phyloP scores from a whole-genome alignment of 2,329 filamentous ascomycete species.

The Apiospora aurea region DNA sequence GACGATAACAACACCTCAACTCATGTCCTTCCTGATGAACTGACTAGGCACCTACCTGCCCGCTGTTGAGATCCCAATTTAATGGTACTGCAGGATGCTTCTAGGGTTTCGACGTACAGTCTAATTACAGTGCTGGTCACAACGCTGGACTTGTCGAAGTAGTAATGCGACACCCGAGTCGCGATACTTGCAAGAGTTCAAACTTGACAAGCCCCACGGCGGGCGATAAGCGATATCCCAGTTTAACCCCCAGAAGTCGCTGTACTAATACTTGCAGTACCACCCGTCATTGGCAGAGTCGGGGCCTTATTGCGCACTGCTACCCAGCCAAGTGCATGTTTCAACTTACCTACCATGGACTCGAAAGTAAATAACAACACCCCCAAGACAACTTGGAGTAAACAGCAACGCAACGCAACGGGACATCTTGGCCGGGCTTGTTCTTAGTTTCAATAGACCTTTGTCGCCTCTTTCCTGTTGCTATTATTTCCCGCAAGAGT shows the following conservation, averaged over 20 bases:
- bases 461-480: background rate
- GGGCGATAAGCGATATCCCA: constrained; percentile 11
- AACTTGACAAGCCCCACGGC: background rate
- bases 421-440: constrained; percentile 7
- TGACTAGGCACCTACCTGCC: too few relatives aligned
- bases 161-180: background rate
- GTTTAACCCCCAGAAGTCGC: background rate
- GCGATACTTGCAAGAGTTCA: background rate
- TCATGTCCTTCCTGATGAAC: too few relatives aligned
- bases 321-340: constrained; percentile 15
- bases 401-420: constrained; percentile 17
- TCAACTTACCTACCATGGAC: constrained; percentile 16
- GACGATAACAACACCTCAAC: too few relatives aligned
- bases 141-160: too few relatives aligned
- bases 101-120: background rate
- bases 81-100: background rate
- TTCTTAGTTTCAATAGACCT: background rate
- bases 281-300: constrained; percentile 4
- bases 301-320: constrained; percentile 19
- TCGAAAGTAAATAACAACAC: constrained; percentile 21
- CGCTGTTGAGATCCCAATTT: background rate
- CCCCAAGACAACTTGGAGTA: constrained; percentile 17
- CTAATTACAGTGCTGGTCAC: background rate
- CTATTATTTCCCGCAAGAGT: constrained; percentile 9
- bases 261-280: constrained; percentile 1